Evolutionary conservation across 1,284 basidiomycete genomes (phyloP), one percentile per base, ranked within the genome.

Genomic region (Ceratobasidium theobromae): DNA sequence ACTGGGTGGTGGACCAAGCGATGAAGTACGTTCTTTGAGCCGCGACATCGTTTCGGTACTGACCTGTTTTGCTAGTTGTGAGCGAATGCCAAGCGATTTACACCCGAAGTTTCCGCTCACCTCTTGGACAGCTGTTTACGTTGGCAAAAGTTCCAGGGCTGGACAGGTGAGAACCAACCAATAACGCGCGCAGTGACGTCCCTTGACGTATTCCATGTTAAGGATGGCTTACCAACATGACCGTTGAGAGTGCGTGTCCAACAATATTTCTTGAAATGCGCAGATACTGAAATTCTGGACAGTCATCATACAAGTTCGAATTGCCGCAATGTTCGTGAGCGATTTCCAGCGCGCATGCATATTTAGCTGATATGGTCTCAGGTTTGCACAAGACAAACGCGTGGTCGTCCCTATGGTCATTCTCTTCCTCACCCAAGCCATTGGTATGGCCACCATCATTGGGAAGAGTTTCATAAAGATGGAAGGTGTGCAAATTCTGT

Each of bases 191-290:
- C n/a, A n/a, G 30, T 27, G 45, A 11, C 18, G 1, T 38, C 12
- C 16, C 33, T 53, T 65, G 38, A 65, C 12, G 51, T 23, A 11
- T 53, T 65, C 40, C 41, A 38, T 30, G 48, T n/a, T n/a, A 5
- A 65, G 62, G 62, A 41, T 65, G 62, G 62, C 51, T 65, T 8
- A 65, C 62, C 30, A 65, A 65, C 51, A 65, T 65, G 62, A 65
- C 62, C 6, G 62, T 65, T 40, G 62, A 65, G 38, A 43, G 62
- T 65, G 32, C 48, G 62, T 43, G 40, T 40, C 28, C 40, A 25
- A 21, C 5, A 21, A 9, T 6, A 21, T 5, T 11, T 11, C 23
- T 25, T 48, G 23, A 6, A 9, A 11, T 5, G 5, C 27, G 23
- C 5, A 5, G 21, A 11, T 48, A 48, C 23, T 25, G 21, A 48